These are phyloP conservation scores for Chlorella sp. DNA, from an alignment of 139 green algal genomes.

Conservation along the genomic window DNA sequence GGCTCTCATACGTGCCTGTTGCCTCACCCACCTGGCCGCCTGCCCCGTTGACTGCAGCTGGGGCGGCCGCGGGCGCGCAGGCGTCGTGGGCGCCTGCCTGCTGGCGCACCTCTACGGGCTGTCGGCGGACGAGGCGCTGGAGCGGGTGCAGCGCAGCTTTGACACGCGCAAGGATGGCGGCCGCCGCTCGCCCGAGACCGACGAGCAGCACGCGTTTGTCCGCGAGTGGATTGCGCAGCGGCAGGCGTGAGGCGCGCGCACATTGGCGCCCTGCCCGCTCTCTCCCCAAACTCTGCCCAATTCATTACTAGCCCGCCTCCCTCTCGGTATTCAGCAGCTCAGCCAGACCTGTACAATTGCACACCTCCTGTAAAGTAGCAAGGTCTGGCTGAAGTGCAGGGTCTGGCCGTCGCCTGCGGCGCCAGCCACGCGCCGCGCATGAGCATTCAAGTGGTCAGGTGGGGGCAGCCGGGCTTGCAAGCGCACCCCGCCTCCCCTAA, in stretches of 20 bases:
- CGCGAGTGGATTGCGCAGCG: conserved; percentile 41
- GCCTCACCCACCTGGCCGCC: background rate
- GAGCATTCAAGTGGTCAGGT: no score
- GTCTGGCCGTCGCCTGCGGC: no score
- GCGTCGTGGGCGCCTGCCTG: conserved; percentile 80
- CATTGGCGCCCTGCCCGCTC: no score
- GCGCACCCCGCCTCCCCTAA: background rate
- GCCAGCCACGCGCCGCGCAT: no score
- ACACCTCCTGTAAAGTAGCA: no score
- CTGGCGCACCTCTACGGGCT: conserved; percentile 71
- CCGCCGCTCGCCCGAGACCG: conserved; percentile 69
- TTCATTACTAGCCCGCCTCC: no score
- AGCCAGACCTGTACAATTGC: no score
- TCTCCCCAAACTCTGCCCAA: no score
- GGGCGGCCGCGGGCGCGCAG: conserved; percentile 84
- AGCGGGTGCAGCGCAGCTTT: conserved; percentile 69
- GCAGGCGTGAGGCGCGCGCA: no score
- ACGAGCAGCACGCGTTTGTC: conserved; percentile 74
- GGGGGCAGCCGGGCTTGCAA: background rate
- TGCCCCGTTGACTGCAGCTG: conserved; percentile 49
- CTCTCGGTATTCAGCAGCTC: no score
- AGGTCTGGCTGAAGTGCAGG: no score
- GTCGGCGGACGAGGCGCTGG: conserved; percentile 74
- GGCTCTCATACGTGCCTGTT: background rate
- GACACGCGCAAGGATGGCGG: conserved; percentile 69